phyloP scores from a whole-genome alignment of 2,329 filamentous ascomycete species.

The Aureobasidium sp. region DNA sequence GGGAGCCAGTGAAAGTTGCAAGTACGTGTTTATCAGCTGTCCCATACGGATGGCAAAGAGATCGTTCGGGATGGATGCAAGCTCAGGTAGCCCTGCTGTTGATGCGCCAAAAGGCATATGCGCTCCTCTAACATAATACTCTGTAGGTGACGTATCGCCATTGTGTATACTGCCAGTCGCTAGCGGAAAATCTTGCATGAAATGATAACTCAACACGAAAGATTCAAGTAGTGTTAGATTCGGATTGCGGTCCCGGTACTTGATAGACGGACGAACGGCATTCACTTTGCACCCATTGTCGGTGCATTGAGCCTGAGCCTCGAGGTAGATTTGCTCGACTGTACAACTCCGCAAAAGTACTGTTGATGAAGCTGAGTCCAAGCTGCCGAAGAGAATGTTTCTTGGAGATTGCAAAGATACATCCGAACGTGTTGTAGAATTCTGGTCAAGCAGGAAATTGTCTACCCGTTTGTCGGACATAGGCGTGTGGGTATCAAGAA shows the following conservation, averaged over 20 bases:
- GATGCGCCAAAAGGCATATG: conserved; percentile 6
- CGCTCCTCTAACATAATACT: conserved; percentile 8
- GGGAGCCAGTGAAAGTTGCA: conserved; percentile 25
- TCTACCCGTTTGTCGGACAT: conserved; percentile 1
- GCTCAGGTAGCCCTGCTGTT: background rate
- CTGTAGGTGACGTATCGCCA: conserved; percentile 3
- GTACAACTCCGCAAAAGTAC: conserved; percentile 14
- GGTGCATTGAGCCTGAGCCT: background rate
- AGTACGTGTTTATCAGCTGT: conserved; percentile 28
- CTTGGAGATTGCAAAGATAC: background rate
- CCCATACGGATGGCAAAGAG: conserved; percentile 23
- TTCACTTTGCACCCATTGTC: background rate
- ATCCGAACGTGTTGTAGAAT: background rate
- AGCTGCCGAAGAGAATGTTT: conserved; percentile 8
- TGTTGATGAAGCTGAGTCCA: background rate
- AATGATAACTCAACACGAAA: background rate
- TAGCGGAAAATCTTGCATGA: conserved; percentile 7
- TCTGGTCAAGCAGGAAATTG: background rate
- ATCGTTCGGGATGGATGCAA: background rate
- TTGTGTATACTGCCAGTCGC: conserved; percentile 7
- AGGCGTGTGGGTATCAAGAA: conserved; percentile 23
- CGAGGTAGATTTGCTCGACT: conserved; percentile 2
- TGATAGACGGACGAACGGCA: conserved; percentile 7
- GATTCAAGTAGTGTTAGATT: conserved; percentile 10
- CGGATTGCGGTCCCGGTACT: background rate